These are phyloP conservation scores for Articulospora tetracladia DNA, from an alignment of 495 filamentous ascomycete genomes.

Conservation along the genomic window DNA sequence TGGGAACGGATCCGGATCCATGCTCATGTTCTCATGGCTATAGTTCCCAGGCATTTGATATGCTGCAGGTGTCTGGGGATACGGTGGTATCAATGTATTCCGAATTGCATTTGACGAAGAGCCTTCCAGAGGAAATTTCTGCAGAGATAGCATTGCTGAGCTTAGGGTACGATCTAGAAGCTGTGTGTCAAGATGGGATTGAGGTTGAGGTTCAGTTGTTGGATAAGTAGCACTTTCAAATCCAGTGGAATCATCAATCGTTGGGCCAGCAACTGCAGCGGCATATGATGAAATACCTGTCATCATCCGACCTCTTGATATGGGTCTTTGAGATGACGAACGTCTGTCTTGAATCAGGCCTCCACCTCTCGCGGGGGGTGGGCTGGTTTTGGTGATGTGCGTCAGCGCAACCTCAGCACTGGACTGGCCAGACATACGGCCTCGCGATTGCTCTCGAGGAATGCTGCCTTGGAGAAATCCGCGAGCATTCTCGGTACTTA, in stretches of 20 bases:
- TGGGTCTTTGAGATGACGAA: constrained; percentile 5
- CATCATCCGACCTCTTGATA: constrained; percentile 8
- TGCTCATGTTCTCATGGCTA: constrained; percentile 4
- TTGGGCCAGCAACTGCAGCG: constrained; percentile 13
- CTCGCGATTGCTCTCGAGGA: constrained; percentile 26
- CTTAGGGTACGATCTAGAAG: constrained; percentile 1
- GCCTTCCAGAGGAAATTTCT: constrained; percentile 15
- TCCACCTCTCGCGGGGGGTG: constrained; percentile 20
- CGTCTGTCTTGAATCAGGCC: constrained; percentile 22
- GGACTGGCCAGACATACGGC: constrained; percentile 29
- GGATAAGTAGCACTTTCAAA: neutral
- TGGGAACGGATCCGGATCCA: neutral
- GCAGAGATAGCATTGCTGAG: constrained; percentile 18
- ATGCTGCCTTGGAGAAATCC: constrained; percentile 32
- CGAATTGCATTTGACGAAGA: neutral
- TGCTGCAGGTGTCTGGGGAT: constrained; percentile 14
- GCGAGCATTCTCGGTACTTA: constrained; percentile 29
- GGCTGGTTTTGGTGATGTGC: constrained; percentile 19
- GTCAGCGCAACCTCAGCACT: constrained; percentile 22
- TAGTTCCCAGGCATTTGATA: constrained; percentile 12
- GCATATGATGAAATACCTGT: constrained; percentile 21
- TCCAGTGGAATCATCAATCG: constrained; percentile 10
- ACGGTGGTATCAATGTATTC: constrained; percentile 7
- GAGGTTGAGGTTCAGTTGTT: neutral
- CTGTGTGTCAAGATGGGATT: neutral